Base-by-base conservation (phyloP, 768 basidiomycete genomes). In the Harrya chromipes region DNA sequence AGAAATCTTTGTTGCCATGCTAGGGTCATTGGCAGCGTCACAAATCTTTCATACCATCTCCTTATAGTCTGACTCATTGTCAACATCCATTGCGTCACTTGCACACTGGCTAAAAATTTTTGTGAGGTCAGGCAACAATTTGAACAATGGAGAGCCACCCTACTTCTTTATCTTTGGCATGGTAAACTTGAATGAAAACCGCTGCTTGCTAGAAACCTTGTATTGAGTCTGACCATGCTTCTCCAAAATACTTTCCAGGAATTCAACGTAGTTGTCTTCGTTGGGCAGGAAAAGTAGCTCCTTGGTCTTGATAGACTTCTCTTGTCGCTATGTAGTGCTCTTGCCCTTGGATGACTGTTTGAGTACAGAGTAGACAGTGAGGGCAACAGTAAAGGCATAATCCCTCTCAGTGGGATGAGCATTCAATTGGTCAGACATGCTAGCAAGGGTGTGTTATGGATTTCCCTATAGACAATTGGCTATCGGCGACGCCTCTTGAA, bases 401-500 rank as follows among this genome's bases (percentile, higher is more conserved):
- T 74, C 74, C 36, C 71, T 61, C 0, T 67, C 60, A 13, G 55
- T 48, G 5, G 57, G 42, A n/a, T n/a, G n/a, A n/a, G n/a, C n/a
- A n/a, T n/a, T n/a, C n/a, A n/a, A n/a, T 3, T 39, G 3, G 0
- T 48, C 38, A 2, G 54, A 24, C 1, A 39, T 39, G 37, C 20
- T 11, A 39, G 37, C 7, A 39, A 39, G 19, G 19, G 10, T 39
- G 12, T 11, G 39, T 13, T 23, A 14, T 23, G 6, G 6, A 23
- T 6, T n/a, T n/a, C n/a, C n/a, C n/a, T n/a, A n/a, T n/a, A n/a
- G n/a, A n/a, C n/a, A n/a, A n/a, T n/a, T n/a, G n/a, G n/a, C n/a
- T n/a, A n/a, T n/a, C n/a, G n/a, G n/a, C n/a, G n/a, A n/a, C n/a
- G n/a, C n/a, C n/a, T n/a, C n/a, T n/a, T n/a, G n/a, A n/a, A n/a